A percentile compares a stretch with the other conserved stretches of the same genome.
Evolutionary conservation across 2,329 filamentous ascomycete genomes (phyloP).

Genomic region (Monilinia fructicola): DNA sequence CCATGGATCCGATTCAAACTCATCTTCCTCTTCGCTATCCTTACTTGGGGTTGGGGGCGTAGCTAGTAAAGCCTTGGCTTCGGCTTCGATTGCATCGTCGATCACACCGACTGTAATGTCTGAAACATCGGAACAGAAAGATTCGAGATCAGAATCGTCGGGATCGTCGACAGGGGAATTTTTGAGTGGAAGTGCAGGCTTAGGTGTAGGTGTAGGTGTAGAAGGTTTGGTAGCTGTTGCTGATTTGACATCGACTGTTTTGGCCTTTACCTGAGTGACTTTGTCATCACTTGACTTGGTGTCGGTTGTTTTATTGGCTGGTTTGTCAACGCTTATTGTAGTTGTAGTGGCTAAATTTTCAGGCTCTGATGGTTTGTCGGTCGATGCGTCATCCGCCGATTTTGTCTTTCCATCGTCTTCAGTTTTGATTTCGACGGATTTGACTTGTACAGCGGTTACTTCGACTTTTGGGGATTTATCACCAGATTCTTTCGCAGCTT

Average conservation of each 20-base stretch:
- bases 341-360: not conserved
- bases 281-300: not conserved
- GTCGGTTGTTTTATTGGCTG: not conserved
- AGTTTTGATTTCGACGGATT: not conserved
- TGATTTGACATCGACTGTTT: constrained; percentile 1
- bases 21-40: constrained; percentile 49
- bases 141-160: constrained; percentile 28
- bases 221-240: not conserved
- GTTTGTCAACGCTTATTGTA: not conserved
- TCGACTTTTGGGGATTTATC: constrained; percentile 16
- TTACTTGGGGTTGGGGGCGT: constrained; percentile 25
- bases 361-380: not conserved
- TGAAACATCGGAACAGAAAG: constrained; percentile 31
- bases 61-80: constrained; percentile 7
- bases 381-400: not conserved
- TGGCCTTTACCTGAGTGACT: constrained; percentile 14
- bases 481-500: constrained; percentile 1
- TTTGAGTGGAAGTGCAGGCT: not conserved
- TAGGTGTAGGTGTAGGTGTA: not conserved
- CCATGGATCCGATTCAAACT: constrained; percentile 59
- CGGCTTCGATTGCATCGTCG: constrained; percentile 31
- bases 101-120: constrained; percentile 28
- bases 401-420: constrained; percentile 20
- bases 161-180: not conserved
- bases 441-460: constrained; percentile 4